Conservation (phyloP, 768 basidiomycete species). For the Mycena polygramma region DNA sequence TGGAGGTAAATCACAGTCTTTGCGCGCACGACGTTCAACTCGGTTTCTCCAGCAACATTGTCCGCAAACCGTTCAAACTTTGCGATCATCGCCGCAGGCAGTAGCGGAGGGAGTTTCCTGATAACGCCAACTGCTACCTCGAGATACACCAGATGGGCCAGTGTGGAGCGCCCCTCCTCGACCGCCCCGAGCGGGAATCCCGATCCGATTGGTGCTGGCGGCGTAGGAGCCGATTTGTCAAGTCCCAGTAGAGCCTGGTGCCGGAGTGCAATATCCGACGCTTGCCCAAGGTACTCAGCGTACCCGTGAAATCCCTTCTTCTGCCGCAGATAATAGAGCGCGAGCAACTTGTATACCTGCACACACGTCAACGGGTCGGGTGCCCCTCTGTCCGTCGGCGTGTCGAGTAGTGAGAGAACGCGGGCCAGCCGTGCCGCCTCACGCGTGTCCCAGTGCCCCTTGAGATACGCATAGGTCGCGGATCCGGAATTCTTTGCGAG, state of each 20-base stretch:
- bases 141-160: constrained; percentile 24
- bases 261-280: constrained; percentile 8
- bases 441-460: not conserved
- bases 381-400: not conserved
- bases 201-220: too few species aligned
- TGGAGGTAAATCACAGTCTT: constrained; percentile 6
- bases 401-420: constrained; percentile 2
- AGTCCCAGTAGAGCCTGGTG: constrained; percentile 6
- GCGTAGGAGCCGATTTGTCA: not conserved
- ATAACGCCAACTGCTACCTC: not conserved
- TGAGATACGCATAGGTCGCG: not conserved
- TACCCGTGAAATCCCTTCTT: not conserved
- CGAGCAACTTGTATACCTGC: constrained; percentile 23
- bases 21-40: constrained; percentile 23
- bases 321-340: not conserved
- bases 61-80: constrained; percentile 22
- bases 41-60: not conserved
- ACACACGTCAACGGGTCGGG: constrained; percentile 19
- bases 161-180: constrained; percentile 22
- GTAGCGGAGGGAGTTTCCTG: not conserved
- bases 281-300: constrained; percentile 21
- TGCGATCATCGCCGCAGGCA: constrained; percentile 13
- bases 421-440: constrained; percentile 3
- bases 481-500: not conserved
- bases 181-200: not conserved